phyloP scores from a whole-genome alignment of 2,329 filamentous ascomycete species.

The Reticulascus tulasneorum region DNA sequence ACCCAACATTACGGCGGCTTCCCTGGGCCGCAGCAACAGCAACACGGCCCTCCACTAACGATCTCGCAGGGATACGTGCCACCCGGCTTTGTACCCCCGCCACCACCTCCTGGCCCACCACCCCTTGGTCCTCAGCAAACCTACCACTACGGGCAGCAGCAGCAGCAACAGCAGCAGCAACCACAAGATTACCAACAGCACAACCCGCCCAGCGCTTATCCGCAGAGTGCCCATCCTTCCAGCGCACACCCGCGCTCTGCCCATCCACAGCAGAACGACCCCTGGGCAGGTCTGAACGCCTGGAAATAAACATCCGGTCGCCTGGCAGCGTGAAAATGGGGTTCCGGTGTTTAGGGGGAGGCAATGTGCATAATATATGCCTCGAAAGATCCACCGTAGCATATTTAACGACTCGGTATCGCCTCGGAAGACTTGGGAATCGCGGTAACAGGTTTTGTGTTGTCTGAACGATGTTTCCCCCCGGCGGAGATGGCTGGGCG shows the following conservation, averaged over 20 bases:
- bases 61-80: slow-evolving; percentile 42
- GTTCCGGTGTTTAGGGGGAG: background rate
- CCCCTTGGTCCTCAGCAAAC: slow-evolving; percentile 61
- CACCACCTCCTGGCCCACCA: slow-evolving; percentile 59
- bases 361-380: no score
- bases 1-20: slow-evolving; percentile 28
- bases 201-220: slow-evolving; percentile 24
- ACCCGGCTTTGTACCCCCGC: slow-evolving; percentile 58
- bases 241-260: slow-evolving; percentile 24
- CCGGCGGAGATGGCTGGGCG: no score
- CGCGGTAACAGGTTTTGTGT: no score
- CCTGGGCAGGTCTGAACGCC: slow-evolving; percentile 49
- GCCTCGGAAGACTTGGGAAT: no score
- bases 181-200: slow-evolving; percentile 21
- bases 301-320: no score
- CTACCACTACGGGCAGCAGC: slow-evolving; percentile 28
- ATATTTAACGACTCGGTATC: no score
- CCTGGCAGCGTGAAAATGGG: no score
- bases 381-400: no score
- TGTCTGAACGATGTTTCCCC: no score
- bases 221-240: slow-evolving; percentile 25
- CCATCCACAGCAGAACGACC: slow-evolving; percentile 40
- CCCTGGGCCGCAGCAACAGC: slow-evolving; percentile 30
- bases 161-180: slow-evolving; percentile 25
- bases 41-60: slow-evolving; percentile 37